Evolutionary conservation across 495 filamentous ascomycete genomes (phyloP), one percentile per base, ranked within the genome.

Genomic region (Talaromyces adpressus): DNA sequence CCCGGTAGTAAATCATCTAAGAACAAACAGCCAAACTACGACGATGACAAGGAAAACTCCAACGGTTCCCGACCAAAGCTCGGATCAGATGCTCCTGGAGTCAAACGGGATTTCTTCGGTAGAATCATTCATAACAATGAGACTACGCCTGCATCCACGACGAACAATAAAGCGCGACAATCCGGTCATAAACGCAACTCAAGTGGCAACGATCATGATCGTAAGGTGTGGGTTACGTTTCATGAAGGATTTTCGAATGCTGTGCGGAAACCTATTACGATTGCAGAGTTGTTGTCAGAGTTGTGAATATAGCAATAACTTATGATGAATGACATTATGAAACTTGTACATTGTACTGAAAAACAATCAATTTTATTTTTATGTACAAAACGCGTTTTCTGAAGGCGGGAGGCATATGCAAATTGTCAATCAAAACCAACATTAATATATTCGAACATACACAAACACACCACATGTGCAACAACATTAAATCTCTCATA

Each of bases 191-290:
- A 65, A 34, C 61, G 59, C 27, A 65, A 65, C 41, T 61, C 66
- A 1, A 73, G 69, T 41, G 72, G 60, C 23, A 77, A 66, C 8
- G 77, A 74, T 27, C 69, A 74, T 52, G 84, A 84, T 53, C 77
- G 75, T 22, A 88, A 86, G 70, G 88, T 95, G 11, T 98, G 94
- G 93, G 87, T 97, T 23, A 96, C 87, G 64, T 98, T 89, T 72
- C 89, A 97, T 69, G 94, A 98, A 75, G 94, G 94, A n/a, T 88
- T 91, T 71, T 94, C 91, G 66, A 98, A 98, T 78, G 94, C 94
- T 9, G 94, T 98, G 51, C 84, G 91, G 71, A 98, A 97, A 72
- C 92, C 92, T 4, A 84, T 98, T 64, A 89, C 89, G 45, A 72
- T 98, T 75, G 85, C 86, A 64, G 94, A 98, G 72, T 80, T 98